Percentiles rank a stretch among this genome's conserved stretches.
Conservation (phyloP, 495 filamentous ascomycete species). For the Daldinia caldariorum region DNA sequence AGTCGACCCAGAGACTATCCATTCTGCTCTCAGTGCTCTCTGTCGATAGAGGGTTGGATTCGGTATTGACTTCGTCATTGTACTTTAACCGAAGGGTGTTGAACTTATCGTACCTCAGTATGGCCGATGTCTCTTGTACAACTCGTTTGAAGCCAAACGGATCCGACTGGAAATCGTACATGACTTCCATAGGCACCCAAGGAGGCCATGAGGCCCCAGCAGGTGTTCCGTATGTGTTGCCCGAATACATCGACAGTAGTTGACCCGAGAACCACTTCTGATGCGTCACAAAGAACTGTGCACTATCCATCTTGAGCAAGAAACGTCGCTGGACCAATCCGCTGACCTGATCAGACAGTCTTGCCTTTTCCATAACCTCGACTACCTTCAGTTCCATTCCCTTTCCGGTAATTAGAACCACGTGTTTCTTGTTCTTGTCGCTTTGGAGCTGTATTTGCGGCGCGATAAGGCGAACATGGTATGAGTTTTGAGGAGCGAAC, state of each 20-base stretch:
- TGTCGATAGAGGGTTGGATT: conserved; percentile 51
- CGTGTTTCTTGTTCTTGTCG: conserved; percentile 94
- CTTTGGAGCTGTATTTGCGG: conserved; percentile 98
- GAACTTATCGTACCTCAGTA: conserved; percentile 95
- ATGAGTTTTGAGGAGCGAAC: conserved; percentile 92
- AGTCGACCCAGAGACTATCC: conserved; percentile 96
- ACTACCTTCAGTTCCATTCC: conserved; percentile 97
- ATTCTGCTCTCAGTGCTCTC: conserved; percentile 78
- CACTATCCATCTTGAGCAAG: conserved; percentile 91
- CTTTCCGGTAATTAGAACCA: conserved; percentile 91
- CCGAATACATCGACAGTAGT: conserved; percentile 90
- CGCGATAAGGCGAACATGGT: conserved; percentile 92
- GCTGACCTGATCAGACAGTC: conserved; percentile 90
- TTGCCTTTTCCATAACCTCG: conserved; percentile 96
- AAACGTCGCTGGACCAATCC: conserved; percentile 95
- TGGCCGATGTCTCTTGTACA: conserved; percentile 93
- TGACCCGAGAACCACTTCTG: conserved; percentile 83
- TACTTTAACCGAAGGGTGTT: conserved; percentile 97
- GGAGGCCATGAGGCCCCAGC: conserved; percentile 91
- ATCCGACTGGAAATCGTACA: conserved; percentile 92
- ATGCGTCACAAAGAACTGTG: conserved; percentile 96
- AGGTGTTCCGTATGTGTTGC: conserved; percentile 88
- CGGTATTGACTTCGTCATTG: conserved; percentile 86
- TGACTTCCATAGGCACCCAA: conserved; percentile 96
- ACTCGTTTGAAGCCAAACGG: conserved; percentile 96